phyloP scores from a whole-genome alignment of 1,284 basidiomycete genomes.

The Ceratobasidium sp. region DNA sequence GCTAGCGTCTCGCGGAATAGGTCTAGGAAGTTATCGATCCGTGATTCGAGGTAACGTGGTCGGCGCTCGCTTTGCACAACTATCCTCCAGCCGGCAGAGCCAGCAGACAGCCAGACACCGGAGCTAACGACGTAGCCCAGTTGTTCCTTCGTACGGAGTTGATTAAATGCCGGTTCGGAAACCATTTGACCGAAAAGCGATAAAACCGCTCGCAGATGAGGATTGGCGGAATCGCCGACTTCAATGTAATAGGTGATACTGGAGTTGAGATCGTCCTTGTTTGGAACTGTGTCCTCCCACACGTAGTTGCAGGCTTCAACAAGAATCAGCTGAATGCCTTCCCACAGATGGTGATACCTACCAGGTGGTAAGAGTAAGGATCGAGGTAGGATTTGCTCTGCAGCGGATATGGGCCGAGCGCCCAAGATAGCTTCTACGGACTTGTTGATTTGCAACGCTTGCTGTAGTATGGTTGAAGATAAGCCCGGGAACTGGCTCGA shows the following conservation, averaged over 20 bases:
- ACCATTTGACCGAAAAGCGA: constrained; percentile 75
- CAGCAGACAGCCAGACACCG: constrained; percentile 65
- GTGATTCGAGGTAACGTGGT: constrained; percentile 83
- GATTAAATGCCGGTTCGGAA: constrained; percentile 90
- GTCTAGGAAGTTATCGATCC: constrained; percentile 87
- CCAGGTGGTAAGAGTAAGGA: constrained; percentile 73
- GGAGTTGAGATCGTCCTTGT: constrained; percentile 88
- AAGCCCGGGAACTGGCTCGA: constrained; percentile 19
- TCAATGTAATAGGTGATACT: constrained; percentile 81
- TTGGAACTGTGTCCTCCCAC: constrained; percentile 75
- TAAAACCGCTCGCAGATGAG: constrained; percentile 64
- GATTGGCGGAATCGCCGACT: constrained; percentile 67
- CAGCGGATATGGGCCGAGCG: constrained; percentile 62
- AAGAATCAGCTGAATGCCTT: constrained; percentile 45
- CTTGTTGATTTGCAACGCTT: constrained; percentile 76
- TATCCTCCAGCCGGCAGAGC: constrained; percentile 81
- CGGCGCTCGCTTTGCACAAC: constrained; percentile 89
- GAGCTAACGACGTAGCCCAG: constrained; percentile 86
- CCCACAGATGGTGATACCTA: constrained; percentile 51
- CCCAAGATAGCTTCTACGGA: constrained; percentile 74
- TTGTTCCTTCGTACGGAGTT: constrained; percentile 95
- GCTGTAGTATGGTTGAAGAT: constrained; percentile 56
- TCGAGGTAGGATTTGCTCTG: constrained; percentile 64
- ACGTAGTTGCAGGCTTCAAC: constrained; percentile 70
- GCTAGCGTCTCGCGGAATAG: constrained; percentile 66